phyloP scores from a whole-genome alignment of 148 eudicot species.

The Vaccinium corymbosum region DNA sequence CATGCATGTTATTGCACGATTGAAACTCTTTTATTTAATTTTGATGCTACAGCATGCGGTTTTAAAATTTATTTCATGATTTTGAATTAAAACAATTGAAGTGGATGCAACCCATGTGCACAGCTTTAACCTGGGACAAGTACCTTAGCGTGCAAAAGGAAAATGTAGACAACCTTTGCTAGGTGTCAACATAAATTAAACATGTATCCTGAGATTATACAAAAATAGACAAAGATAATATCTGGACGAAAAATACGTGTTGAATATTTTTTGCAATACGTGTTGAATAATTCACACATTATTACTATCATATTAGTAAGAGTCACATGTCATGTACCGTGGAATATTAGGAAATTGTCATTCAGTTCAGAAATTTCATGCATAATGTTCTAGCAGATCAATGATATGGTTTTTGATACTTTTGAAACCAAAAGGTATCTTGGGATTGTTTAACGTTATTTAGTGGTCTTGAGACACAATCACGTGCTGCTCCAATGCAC shows the following conservation, averaged over 20 bases:
- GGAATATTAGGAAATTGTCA: background rate
- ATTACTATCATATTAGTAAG: background rate
- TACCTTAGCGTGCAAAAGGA: no score
- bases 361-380: background rate
- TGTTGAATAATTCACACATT: background rate
- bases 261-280: background rate
- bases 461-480: no score
- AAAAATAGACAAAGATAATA: background rate
- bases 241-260: background rate
- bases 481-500: no score
- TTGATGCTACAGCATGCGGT: background rate
- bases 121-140: background rate
- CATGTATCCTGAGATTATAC: background rate
- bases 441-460: no score
- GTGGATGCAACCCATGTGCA: background rate
- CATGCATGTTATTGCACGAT: background rate
- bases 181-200: background rate
- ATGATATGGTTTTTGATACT: background rate
- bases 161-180: background rate
- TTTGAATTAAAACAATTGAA: background rate
- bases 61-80: background rate
- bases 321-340: background rate
- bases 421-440: background rate
- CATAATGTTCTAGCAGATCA: background rate
- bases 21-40: background rate